phyloP scores from a whole-genome alignment of 768 basidiomycete genomes.

The Kwoniella dejecticola region DNA sequence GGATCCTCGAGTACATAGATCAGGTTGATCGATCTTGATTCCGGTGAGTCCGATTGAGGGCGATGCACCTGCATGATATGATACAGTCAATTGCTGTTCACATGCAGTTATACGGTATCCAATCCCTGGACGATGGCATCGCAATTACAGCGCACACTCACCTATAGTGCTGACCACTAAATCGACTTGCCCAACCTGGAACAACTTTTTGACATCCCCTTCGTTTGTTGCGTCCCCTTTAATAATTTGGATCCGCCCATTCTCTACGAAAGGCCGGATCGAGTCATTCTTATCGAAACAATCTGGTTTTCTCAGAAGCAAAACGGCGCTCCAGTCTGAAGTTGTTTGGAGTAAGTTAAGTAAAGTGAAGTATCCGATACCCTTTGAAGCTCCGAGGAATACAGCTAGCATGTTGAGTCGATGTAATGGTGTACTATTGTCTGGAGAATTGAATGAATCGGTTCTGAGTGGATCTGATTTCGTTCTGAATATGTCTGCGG shows the following conservation, averaged over 20 bases:
- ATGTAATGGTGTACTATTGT: too few species aligned
- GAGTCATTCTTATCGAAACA: slow-evolving; percentile 8
- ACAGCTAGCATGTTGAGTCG: slow-evolving; percentile 22
- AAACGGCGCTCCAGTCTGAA: slow-evolving; percentile 6
- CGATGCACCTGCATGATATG: too few species aligned
- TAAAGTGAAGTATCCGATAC: slow-evolving; percentile 17
- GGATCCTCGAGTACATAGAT: slow-evolving; percentile 20
- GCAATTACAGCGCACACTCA: too few species aligned
- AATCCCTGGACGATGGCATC: too few species aligned
- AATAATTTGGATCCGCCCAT: slow-evolving; percentile 15
- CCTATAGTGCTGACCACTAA: slow-evolving; percentile 32
- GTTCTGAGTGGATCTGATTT: too few species aligned
- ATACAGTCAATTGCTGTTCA: too few species aligned
- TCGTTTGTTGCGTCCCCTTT: slow-evolving; percentile 29
- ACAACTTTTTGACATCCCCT: slow-evolving; percentile 18
- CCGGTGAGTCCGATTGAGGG: slow-evolving; percentile 18
- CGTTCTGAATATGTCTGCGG: too few species aligned
- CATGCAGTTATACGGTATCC: too few species aligned
- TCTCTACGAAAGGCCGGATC: slow-evolving; percentile 14
- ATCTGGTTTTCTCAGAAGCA: slow-evolving; percentile 30
- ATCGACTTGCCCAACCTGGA: slow-evolving; percentile 24
- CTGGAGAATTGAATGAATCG: too few species aligned
- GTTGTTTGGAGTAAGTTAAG: slow-evolving; percentile 9
- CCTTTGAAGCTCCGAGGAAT: slow-evolving; percentile 29
- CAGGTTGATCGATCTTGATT: slow-evolving; percentile 28